These are phyloP conservation scores for Fusarium euwallaceae DNA, from an alignment of 2,329 filamentous ascomycete genomes.

Conservation along the genomic window DNA sequence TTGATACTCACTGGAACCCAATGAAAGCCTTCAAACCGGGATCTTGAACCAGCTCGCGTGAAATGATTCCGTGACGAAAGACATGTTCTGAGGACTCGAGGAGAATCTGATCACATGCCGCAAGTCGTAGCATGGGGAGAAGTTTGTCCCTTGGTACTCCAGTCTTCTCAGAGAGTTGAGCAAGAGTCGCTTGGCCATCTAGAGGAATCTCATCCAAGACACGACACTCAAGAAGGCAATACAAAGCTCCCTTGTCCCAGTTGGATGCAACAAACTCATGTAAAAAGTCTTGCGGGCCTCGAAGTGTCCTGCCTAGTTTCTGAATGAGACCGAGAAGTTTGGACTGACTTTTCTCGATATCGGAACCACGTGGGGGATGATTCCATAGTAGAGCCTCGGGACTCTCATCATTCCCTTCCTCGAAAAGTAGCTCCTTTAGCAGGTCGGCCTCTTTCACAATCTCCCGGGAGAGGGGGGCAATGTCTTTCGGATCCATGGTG, in stretches of 20 bases:
- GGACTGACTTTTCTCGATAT: slow-evolving; percentile 12
- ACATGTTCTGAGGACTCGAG: slow-evolving; percentile 10
- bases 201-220: slow-evolving; percentile 27
- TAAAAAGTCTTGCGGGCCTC: slow-evolving; percentile 42
- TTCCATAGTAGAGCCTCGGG: slow-evolving; percentile 5
- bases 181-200: slow-evolving; percentile 9
- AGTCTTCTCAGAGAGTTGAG: slow-evolving; percentile 21
- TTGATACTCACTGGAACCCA: slow-evolving; percentile 33
- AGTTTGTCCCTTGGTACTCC: slow-evolving; percentile 27
- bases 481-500: slow-evolving; percentile 25
- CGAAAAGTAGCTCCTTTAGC: slow-evolving; percentile 3
- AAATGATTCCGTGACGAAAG: slow-evolving; percentile 27
- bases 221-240: slow-evolving; percentile 30
- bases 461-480: slow-evolving; percentile 14
- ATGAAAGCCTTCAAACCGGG: slow-evolving; percentile 30
- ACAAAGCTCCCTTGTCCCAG: slow-evolving; percentile 38
- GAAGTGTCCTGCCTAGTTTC: slow-evolving; percentile 13
- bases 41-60: slow-evolving; percentile 17
- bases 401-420: neutral
- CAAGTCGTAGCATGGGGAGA: slow-evolving; percentile 26
- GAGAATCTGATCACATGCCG: slow-evolving; percentile 29
- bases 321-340: slow-evolving; percentile 22
- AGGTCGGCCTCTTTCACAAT: slow-evolving; percentile 23
- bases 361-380: slow-evolving; percentile 1
- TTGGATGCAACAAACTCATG: slow-evolving; percentile 58